Percentiles rank a stretch among this genome's conserved stretches.
phyloP scores from a whole-genome alignment of 306 rosid genomes.

The Gillenia trifoliata region DNA sequence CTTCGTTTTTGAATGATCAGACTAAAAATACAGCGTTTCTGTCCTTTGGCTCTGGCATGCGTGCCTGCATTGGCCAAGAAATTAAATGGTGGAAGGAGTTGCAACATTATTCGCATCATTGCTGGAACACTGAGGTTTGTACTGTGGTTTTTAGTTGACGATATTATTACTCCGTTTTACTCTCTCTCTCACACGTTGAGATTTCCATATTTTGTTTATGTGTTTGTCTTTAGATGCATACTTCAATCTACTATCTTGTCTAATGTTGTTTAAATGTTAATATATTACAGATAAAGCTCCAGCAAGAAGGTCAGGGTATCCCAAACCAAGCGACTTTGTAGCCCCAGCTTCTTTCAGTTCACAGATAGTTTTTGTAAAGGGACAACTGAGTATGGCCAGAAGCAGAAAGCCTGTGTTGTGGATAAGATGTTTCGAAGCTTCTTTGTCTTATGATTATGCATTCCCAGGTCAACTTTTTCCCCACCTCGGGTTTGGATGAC shows the following conservation, averaged over 20 bases:
- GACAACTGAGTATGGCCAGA: slow-evolving; percentile 38
- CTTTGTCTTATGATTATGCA: neutral
- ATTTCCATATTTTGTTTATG: neutral
- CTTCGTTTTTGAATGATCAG: slow-evolving; percentile 48
- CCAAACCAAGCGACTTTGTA: slow-evolving; percentile 21
- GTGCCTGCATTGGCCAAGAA: slow-evolving; percentile 77
- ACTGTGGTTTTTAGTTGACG: neutral
- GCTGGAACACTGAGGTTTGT: slow-evolving; percentile 65
- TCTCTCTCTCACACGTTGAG: neutral
- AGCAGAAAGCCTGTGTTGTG: slow-evolving; percentile 12
- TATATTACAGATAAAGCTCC: slow-evolving; percentile 48
- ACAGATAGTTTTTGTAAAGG: slow-evolving; percentile 42
- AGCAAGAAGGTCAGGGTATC: slow-evolving; percentile 30
- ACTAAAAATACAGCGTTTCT: slow-evolving; percentile 60
- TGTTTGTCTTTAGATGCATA: neutral
- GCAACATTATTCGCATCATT: slow-evolving; percentile 54
- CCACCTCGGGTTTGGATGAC: slow-evolving; percentile 26
- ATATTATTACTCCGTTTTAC: no score
- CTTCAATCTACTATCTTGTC: neutral
- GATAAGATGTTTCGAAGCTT: slow-evolving; percentile 10
- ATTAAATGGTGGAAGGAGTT: slow-evolving; percentile 56
- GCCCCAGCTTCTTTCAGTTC: slow-evolving; percentile 36
- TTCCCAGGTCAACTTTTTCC: slow-evolving; percentile 17
- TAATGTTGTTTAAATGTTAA: slow-evolving; percentile 5
- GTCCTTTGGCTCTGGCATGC: slow-evolving; percentile 73